Base-by-base conservation (phyloP, 1,284 basidiomycete genomes). In the Xerocomus subilludens region DNA sequence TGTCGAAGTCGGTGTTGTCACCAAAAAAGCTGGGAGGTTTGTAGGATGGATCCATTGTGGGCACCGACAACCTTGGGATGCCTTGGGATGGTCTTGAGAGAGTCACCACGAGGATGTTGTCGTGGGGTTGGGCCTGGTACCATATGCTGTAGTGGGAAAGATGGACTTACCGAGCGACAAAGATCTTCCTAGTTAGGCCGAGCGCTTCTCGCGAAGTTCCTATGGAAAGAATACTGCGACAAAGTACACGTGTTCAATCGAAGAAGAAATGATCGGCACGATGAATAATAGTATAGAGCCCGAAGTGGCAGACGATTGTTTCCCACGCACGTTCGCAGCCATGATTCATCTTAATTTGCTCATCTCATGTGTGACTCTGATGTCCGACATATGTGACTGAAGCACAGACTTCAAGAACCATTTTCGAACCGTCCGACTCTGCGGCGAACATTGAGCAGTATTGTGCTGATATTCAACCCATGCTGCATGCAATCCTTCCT, bases 21-120 rank as follows among this genome's bases (percentile, higher is more conserved):
- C 13, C 4, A 47, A 82, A 81, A 30, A 80, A 20, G 8, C 79
- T 60, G 47, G 79, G 80, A 42, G 78, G 75, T 69, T 60, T 59
- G 14, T 35, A 55, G n/a, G 27, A 11, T 18, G 66, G 25, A 35
- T 71, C n/a, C 78, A 81, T 79, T 35, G 74, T 59, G 62, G 38
- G 9, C n/a, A 58, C 35, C 0, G 27, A 33, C 18, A 36, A 23
- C 18, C 35, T 14, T 51, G 49, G 23, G 11, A 25, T 33, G 36
- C 45, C 42, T 47, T 42, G n/a, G 2, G 58, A 33, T 25, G 58
- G 56, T 35, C 59, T 77, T 77, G 67, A 53, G 69, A 51, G 33
- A 60, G 47, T 60, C 33, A 30, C 47, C 74, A 78, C 66, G 69
- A 76, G 65, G 76, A 62, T 20, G 33, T 56, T 35, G 35, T 51